These are phyloP conservation scores for Petrea volubilis DNA, from an alignment of 257 asterid species.

Conservation along the genomic window DNA sequence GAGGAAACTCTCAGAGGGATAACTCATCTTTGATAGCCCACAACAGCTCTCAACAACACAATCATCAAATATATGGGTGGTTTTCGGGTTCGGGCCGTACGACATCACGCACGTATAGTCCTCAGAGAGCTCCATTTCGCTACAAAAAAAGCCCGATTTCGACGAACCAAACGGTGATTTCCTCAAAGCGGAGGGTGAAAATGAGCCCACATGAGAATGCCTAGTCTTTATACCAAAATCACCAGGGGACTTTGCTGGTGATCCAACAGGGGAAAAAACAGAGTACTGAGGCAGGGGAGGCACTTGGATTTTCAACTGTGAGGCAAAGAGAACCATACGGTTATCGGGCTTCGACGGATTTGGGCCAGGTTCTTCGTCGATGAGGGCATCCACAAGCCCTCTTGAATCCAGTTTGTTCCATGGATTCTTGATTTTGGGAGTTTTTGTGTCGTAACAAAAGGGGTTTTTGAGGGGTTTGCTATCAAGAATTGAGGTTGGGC, in stretches of 20 bases:
- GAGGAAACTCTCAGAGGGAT: conserved; percentile 66
- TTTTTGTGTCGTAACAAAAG: conserved; percentile 42
- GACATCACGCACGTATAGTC: conserved; percentile 89
- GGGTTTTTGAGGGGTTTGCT: conserved; percentile 51
- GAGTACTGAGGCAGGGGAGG: conserved; percentile 49
- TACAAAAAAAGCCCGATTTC: conserved; percentile 38
- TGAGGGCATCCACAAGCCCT: conserved; percentile 65
- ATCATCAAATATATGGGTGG: conserved; percentile 83
- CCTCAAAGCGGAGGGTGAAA: conserved; percentile 46
- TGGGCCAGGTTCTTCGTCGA: conserved; percentile 45
- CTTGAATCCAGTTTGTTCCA: conserved; percentile 51
- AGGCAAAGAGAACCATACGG: conserved; percentile 69
- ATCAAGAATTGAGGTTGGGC: conserved; percentile 88
- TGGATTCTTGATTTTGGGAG: conserved; percentile 39
- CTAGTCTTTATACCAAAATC: conserved; percentile 82
- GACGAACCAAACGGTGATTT: conserved; percentile 50
- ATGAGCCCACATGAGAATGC: conserved; percentile 49
- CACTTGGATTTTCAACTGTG: conserved; percentile 73
- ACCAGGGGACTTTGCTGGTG: conserved; percentile 62
- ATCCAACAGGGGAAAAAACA: conserved; percentile 41
- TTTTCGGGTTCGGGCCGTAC: conserved; percentile 79
- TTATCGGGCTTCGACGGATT: conserved; percentile 35
- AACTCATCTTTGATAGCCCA: conserved; percentile 61
- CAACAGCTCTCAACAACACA: conserved; percentile 76
- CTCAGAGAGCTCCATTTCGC: conserved; percentile 91